Conservation (phyloP, 192 early-diverging fungal species). For the Neocallimastix lanati region DNA sequence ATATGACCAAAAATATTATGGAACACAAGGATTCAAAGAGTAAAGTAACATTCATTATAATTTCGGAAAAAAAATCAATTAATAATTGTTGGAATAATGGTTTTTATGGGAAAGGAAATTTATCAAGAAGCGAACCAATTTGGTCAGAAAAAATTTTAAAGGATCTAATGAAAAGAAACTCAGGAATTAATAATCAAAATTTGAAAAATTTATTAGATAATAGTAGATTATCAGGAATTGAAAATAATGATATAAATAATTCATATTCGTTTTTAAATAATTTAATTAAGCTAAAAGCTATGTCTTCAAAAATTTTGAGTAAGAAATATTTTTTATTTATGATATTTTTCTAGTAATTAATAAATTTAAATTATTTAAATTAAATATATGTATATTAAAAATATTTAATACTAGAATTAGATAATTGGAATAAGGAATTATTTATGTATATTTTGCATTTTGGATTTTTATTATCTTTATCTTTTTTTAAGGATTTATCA, state of each 20-base stretch:
- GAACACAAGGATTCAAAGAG: not conserved
- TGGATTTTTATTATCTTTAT: not conserved
- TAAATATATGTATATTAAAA: too few relatives aligned
- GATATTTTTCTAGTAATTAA: too few relatives aligned
- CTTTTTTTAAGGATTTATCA: not conserved
- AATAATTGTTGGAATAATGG: constrained; percentile 18
- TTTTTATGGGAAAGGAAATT: constrained; percentile 53
- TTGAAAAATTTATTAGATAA: constrained; percentile 1
- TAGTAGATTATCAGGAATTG: not conserved
- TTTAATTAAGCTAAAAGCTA: too few relatives aligned
- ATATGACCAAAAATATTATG: too few relatives aligned
- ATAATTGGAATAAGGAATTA: not conserved
- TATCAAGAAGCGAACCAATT: constrained; percentile 63
- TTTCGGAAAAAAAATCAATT: not conserved
- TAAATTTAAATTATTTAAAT: too few relatives aligned
- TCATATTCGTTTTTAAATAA: too few relatives aligned
- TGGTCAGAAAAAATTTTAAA: constrained; percentile 28
- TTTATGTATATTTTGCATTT: constrained; percentile 2
- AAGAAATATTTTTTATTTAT: too few relatives aligned
- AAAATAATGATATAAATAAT: not conserved
- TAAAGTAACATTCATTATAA: not conserved
- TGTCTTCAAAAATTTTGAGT: too few relatives aligned
- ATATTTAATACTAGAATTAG: not conserved
- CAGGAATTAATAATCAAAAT: not conserved
- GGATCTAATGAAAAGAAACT: not conserved